A percentile compares a stretch with the other conserved stretches of the same genome.
phyloP scores from a whole-genome alignment of 2,329 filamentous ascomycete species.

The Paraphaeosphaeria minitans region DNA sequence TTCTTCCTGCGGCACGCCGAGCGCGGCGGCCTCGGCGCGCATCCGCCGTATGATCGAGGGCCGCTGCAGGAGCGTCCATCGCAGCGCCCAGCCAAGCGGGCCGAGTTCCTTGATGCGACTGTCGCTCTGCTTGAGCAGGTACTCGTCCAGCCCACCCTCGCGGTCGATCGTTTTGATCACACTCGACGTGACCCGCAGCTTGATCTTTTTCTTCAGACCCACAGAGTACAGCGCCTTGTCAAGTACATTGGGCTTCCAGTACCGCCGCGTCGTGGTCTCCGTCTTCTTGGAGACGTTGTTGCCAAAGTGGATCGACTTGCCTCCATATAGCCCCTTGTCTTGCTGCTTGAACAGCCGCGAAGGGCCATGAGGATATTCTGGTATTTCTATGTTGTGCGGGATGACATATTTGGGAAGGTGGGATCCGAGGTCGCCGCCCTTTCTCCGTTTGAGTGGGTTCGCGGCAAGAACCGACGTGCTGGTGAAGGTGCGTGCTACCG shows the following conservation, averaged over 20 bases:
- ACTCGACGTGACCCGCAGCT: slow-evolving; percentile 70
- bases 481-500: slow-evolving; percentile 35
- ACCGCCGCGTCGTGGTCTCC: slow-evolving; percentile 71
- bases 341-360: slow-evolving; percentile 78
- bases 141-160: slow-evolving; percentile 87
- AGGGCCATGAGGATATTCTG: slow-evolving; percentile 72
- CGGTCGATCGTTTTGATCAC: slow-evolving; percentile 74
- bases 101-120: slow-evolving; percentile 84
- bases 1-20: slow-evolving; percentile 65
- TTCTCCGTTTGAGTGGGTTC: slow-evolving; percentile 34
- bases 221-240: slow-evolving; percentile 70
- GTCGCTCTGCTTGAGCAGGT: slow-evolving; percentile 80
- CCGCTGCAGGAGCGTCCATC: slow-evolving; percentile 89
- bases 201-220: slow-evolving; percentile 65
- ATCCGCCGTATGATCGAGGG: slow-evolving; percentile 69
- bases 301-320: slow-evolving; percentile 74
- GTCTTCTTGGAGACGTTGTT: slow-evolving; percentile 74
- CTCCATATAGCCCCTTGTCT: slow-evolving; percentile 75
- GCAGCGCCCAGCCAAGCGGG: slow-evolving; percentile 84
- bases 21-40: slow-evolving; percentile 63
- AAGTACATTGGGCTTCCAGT: slow-evolving; percentile 76
- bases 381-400: slow-evolving; percentile 38
- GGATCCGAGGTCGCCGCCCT: slow-evolving; percentile 42
- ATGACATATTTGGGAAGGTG: slow-evolving; percentile 44
- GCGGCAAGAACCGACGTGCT: slow-evolving; percentile 31